Percentiles rank a stretch among this genome's conserved stretches.
Conservation (phyloP, 2,329 filamentous ascomycete species). For the Metarhizium rileyi region DNA sequence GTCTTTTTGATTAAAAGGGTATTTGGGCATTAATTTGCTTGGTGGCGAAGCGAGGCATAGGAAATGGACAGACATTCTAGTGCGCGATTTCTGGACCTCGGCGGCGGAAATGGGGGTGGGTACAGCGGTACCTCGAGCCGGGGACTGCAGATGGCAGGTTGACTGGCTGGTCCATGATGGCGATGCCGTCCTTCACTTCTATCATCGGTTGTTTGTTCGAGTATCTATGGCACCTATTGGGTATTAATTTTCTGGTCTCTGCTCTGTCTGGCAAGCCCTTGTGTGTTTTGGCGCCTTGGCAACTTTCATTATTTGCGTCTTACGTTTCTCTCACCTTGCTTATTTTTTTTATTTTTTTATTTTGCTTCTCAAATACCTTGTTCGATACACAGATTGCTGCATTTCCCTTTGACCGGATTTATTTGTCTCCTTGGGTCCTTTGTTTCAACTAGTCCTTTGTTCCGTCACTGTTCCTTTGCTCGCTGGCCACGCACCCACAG, state of each 20-base stretch:
- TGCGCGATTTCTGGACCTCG: conserved; percentile 11
- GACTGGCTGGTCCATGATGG: conserved; percentile 44
- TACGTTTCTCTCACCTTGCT: conserved; percentile 15
- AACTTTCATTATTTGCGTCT: conserved; percentile 9
- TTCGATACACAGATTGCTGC: conserved; percentile 40
- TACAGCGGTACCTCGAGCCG: conserved; percentile 28
- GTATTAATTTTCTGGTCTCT: conserved; percentile 20
- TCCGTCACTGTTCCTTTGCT: background rate
- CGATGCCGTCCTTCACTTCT: conserved; percentile 24
- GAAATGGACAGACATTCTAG: conserved; percentile 16
- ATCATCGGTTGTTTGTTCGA: conserved; percentile 29
- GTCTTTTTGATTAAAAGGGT: conserved; percentile 8
- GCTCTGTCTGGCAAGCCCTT: conserved; percentile 5
- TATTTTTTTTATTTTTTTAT: conserved; percentile 13
- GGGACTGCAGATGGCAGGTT: conserved; percentile 32
- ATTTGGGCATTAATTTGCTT: conserved; percentile 17
- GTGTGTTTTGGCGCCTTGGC: background rate
- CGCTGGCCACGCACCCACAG: conserved; percentile 4
- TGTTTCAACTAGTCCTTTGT: background rate
- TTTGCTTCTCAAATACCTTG: conserved; percentile 45
- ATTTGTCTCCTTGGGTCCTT: background rate
- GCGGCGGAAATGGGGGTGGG: conserved; percentile 21
- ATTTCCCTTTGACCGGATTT: background rate
- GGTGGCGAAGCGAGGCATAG: conserved; percentile 14
- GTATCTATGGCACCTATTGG: conserved; percentile 28